phyloP scores from a whole-genome alignment of 75 land plant genomes.

The Ceratopteris richardii region DNA sequence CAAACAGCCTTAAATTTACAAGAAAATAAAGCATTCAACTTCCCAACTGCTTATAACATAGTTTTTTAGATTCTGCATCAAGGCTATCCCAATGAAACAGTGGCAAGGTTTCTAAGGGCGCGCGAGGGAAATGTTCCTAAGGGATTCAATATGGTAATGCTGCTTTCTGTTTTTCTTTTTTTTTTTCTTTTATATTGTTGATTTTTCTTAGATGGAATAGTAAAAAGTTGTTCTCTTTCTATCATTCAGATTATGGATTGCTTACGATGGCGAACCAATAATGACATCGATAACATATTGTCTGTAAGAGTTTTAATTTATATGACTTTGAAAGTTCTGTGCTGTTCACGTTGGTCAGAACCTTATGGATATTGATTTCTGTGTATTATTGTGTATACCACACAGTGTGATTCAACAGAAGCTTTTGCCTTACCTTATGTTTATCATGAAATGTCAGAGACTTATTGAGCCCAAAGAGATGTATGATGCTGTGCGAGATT shows the following conservation, averaged over 20 bases:
- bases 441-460: no score
- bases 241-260: constrained; percentile 81
- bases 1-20: no score
- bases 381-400: no score
- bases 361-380: no score
- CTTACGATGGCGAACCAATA: constrained; percentile 79
- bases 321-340: no score
- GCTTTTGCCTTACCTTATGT: no score
- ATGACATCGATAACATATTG: constrained; percentile 77
- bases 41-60: not conserved
- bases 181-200: not conserved
- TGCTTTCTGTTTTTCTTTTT: not conserved
- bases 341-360: no score
- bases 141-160: constrained; percentile 87
- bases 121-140: constrained; percentile 81
- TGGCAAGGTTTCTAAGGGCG: constrained; percentile 75
- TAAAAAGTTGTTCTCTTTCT: constrained; percentile 2
- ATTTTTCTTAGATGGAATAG: not conserved
- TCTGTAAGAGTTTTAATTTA: constrained; percentile 39
- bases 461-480: constrained; percentile 47
- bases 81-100: constrained; percentile 50
- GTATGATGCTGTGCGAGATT: constrained; percentile 31
- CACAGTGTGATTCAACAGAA: no score
- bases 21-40: no score
- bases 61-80: constrained; percentile 65